Conservation (phyloP, 768 basidiomycete genomes). For the Lepiota brunneoincarnata region DNA sequence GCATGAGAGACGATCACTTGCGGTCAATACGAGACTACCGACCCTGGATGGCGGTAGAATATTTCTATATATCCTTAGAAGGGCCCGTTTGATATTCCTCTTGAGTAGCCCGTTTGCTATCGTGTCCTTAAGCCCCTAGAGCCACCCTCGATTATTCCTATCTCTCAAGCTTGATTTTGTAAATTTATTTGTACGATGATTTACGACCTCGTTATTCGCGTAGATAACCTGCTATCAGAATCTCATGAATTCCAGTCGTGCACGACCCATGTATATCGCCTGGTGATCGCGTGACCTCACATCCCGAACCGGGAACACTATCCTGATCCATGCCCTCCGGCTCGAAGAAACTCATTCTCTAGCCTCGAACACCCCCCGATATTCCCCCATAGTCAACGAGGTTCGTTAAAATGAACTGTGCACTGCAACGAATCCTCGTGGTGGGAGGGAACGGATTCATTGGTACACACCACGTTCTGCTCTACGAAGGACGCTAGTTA, state of each 20-base stretch:
- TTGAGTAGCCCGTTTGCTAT: background rate
- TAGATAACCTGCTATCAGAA: too few species aligned
- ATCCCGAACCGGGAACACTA: too few species aligned
- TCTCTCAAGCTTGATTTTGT: background rate
- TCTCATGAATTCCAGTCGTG: too few species aligned
- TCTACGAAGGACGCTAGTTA: conserved; percentile 7
- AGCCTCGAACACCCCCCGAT: background rate
- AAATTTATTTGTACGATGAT: background rate
- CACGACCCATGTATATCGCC: too few species aligned
- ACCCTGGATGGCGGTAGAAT: conserved; percentile 5
- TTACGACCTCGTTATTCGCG: too few species aligned
- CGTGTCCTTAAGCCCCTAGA: background rate
- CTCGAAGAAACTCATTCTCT: background rate
- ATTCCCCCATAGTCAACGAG: background rate
- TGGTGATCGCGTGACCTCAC: too few species aligned
- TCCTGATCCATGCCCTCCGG: too few species aligned
- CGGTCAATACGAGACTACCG: conserved; percentile 1
- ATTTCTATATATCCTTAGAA: background rate
- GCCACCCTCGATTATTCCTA: background rate
- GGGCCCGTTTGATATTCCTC: conserved; percentile 1
- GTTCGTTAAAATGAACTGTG: conserved; percentile 25
- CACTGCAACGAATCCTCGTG: conserved; percentile 72
- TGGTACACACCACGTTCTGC: conserved; percentile 42
- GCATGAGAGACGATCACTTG: conserved; percentile 5
- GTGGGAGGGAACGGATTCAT: conserved; percentile 99